phyloP scores from a whole-genome alignment of 2,329 filamentous ascomycete species.

The Scedosporium dehoogii region DNA sequence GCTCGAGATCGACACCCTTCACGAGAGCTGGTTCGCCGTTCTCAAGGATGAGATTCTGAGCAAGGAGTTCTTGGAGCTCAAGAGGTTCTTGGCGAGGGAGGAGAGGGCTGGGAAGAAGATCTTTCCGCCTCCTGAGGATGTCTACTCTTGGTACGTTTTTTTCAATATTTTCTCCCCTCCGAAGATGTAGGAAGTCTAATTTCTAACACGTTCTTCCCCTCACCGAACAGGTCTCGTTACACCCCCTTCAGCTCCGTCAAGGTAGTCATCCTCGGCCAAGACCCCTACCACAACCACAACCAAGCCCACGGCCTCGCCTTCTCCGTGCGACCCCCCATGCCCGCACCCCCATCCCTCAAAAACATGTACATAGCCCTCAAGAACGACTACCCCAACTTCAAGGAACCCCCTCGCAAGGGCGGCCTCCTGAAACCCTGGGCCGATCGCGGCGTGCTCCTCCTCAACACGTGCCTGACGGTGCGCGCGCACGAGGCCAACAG shows the following conservation, averaged over 20 bases:
- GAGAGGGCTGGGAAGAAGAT: slow-evolving; percentile 63
- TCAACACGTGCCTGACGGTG: slow-evolving; percentile 93
- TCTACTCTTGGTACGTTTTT: slow-evolving; percentile 77
- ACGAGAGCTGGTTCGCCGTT: slow-evolving; percentile 83
- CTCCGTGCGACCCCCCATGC: slow-evolving; percentile 81
- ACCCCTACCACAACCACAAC: slow-evolving; percentile 92
- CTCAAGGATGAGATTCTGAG: slow-evolving; percentile 78
- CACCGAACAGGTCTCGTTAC: slow-evolving; percentile 71
- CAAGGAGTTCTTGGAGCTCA: slow-evolving; percentile 76
- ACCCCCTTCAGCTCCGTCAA: slow-evolving; percentile 85
- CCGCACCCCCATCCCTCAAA: slow-evolving; percentile 76
- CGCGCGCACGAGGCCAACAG: slow-evolving; percentile 80
- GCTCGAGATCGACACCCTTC: slow-evolving; percentile 84
- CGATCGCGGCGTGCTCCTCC: slow-evolving; percentile 79
- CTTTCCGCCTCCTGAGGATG: slow-evolving; percentile 78
- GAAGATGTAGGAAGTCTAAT: not conserved
- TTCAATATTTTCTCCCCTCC: not conserved
- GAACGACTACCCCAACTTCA: slow-evolving; percentile 78
- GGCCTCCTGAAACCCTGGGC: slow-evolving; percentile 91
- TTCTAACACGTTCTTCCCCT: slow-evolving; percentile 11
- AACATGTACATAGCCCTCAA: slow-evolving; percentile 90
- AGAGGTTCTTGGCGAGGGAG: slow-evolving; percentile 77
- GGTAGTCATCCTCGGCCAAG: slow-evolving; percentile 87
- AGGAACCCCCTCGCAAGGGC: slow-evolving; percentile 62
- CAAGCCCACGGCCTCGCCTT: slow-evolving; percentile 96